Evolutionary conservation across 257 asterid species (phyloP).

Genomic region (Buddleja alternifolia): DNA sequence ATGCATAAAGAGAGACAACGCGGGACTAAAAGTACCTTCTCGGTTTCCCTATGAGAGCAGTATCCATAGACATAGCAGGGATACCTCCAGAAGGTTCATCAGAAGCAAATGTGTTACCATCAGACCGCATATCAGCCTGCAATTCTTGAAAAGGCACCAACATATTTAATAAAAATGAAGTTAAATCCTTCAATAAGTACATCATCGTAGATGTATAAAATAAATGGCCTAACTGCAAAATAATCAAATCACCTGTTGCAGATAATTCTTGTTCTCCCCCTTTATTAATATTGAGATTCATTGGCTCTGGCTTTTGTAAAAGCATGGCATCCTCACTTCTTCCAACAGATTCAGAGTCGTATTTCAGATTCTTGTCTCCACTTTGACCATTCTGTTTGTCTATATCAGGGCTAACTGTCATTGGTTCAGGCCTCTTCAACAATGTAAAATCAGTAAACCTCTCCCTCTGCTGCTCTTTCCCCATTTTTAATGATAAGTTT

Average conservation of each 20-base stretch:
- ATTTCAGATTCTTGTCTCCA: slow-evolving; percentile 27
- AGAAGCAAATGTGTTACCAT: slow-evolving; percentile 37
- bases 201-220: neutral
- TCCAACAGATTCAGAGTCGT: slow-evolving; percentile 27
- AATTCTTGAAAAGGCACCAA: slow-evolving; percentile 64
- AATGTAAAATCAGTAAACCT: slow-evolving; percentile 76
- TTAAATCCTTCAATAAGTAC: slow-evolving; percentile 15
- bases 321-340: slow-evolving; percentile 34
- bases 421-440: slow-evolving; percentile 73
- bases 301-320: slow-evolving; percentile 49
- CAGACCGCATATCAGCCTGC: slow-evolving; percentile 51
- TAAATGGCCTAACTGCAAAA: slow-evolving; percentile 26
- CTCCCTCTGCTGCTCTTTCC: slow-evolving; percentile 58
- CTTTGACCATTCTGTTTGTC: slow-evolving; percentile 36
- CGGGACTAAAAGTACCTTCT: slow-evolving; percentile 50
- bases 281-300: slow-evolving; percentile 29
- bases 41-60: slow-evolving; percentile 69
- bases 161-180: slow-evolving; percentile 29
- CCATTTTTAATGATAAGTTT: slow-evolving; percentile 65
- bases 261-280: slow-evolving; percentile 49
- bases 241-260: slow-evolving; percentile 53
- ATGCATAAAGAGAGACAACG: neutral
- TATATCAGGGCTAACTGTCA: slow-evolving; percentile 29
- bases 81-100: slow-evolving; percentile 39
- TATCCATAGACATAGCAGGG: slow-evolving; percentile 40